Percentiles rank a stretch among this genome's conserved stretches.
Conservation (phyloP, 2,329 filamentous ascomycete species). For the Alternaria triticina region DNA sequence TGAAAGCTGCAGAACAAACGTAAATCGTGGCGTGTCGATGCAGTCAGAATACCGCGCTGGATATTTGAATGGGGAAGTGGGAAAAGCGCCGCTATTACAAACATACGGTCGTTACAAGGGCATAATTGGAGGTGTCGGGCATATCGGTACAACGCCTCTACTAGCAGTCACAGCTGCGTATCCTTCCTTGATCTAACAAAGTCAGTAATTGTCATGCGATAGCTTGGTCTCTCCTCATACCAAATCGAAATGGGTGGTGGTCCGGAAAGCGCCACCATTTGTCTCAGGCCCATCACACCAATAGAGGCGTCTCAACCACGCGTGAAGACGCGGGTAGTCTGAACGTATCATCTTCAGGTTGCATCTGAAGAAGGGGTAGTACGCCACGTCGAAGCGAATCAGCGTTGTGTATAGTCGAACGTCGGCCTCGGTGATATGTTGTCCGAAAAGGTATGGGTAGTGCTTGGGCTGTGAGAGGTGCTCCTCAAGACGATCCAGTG, state of each 20-base stretch:
- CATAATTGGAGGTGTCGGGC: constrained; percentile 30
- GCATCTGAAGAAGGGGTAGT: constrained; percentile 69
- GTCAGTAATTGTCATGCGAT: constrained; percentile 1
- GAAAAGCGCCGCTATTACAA: neutral
- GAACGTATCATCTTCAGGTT: constrained; percentile 84
- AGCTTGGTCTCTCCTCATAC: constrained; percentile 17
- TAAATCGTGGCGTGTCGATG: neutral
- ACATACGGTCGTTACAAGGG: constrained; percentile 8
- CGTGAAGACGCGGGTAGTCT: constrained; percentile 80
- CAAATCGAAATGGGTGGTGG: constrained; percentile 36
- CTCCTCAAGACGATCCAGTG: constrained; percentile 76
- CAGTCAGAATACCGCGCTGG: neutral
- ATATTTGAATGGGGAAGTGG: neutral
- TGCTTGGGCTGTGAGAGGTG: constrained; percentile 63
- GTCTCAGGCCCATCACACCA: constrained; percentile 64
- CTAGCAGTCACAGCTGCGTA: constrained; percentile 34
- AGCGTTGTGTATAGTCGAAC: constrained; percentile 63
- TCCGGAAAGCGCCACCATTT: constrained; percentile 35
- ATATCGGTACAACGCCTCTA: constrained; percentile 30
- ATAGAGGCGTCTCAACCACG: constrained; percentile 82
- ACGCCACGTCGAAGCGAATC: constrained; percentile 62
- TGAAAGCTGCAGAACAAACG: neutral
- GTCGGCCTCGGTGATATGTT: constrained; percentile 58
- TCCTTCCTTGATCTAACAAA: constrained; percentile 34
- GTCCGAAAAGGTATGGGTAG: constrained; percentile 76